A percentile compares a stretch with the other conserved stretches of the same genome.
phyloP scores from a whole-genome alignment of 2,329 filamentous ascomycete species.

The Pezicula neosporulosa region DNA sequence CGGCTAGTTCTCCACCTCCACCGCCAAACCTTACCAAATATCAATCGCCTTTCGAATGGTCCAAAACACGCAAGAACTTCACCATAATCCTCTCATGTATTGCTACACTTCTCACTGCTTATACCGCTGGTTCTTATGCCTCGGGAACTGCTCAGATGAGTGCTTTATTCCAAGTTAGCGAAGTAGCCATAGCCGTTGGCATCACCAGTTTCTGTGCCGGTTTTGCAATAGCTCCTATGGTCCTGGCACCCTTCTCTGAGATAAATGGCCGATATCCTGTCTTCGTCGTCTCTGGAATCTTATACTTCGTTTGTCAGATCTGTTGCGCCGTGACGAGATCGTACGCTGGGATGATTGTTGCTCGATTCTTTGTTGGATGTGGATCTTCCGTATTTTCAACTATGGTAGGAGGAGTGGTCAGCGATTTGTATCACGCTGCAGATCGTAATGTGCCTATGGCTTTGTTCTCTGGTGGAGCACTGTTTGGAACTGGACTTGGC shows the following conservation, averaged over 20 bases:
- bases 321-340: slow-evolving; percentile 69
- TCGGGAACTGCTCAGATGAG: slow-evolving; percentile 65
- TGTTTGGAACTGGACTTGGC: slow-evolving; percentile 77
- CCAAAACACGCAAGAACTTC: slow-evolving; percentile 62
- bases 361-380: slow-evolving; percentile 74
- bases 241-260: slow-evolving; percentile 83
- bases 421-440: slow-evolving; percentile 76
- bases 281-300: slow-evolving; percentile 68
- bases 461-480: slow-evolving; percentile 73
- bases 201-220: slow-evolving; percentile 81
- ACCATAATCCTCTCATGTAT: slow-evolving; percentile 72
- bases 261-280: slow-evolving; percentile 84
- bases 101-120: slow-evolving; percentile 75
- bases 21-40: slow-evolving; percentile 65
- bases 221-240: slow-evolving; percentile 82
- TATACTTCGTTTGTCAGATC: slow-evolving; percentile 70
- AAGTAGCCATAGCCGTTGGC: slow-evolving; percentile 65
- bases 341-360: slow-evolving; percentile 70
- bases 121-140: slow-evolving; percentile 77
- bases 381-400: slow-evolving; percentile 78
- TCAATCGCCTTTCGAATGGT: slow-evolving; percentile 71
- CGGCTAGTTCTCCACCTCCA: slow-evolving; percentile 35
- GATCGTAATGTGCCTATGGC: slow-evolving; percentile 89
- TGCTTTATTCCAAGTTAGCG: slow-evolving; percentile 60
- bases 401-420: slow-evolving; percentile 89